Evolutionary conservation across 176 grass and related monocot genomes (phyloP).

Genomic region (Saccharum spontaneum): DNA sequence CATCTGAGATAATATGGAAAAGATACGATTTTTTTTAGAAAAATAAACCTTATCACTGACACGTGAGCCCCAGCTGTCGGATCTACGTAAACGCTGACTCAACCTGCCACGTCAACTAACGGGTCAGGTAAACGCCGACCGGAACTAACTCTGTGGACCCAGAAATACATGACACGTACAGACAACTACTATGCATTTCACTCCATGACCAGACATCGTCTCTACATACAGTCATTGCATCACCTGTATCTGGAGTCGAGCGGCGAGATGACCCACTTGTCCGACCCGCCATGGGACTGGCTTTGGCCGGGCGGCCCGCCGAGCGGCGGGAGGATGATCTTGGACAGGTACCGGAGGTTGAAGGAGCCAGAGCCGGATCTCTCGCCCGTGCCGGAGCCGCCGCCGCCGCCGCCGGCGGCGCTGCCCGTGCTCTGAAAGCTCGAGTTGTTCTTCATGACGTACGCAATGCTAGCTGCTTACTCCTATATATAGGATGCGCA

Average conservation of each 20-base stretch:
- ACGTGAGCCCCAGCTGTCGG: too few relatives aligned
- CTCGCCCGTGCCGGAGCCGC: neutral
- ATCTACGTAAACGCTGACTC: too few relatives aligned
- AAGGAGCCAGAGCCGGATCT: constrained; percentile 49
- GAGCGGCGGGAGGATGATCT: constrained; percentile 81
- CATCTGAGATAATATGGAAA: too few relatives aligned
- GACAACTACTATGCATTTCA: too few relatives aligned
- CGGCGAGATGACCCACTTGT: constrained; percentile 62
- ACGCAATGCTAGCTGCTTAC: neutral
- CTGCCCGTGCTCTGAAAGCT: constrained; percentile 24
- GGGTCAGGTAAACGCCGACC: too few relatives aligned
- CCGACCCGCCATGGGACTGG: constrained; percentile 31
- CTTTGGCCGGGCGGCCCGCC: constrained; percentile 43
- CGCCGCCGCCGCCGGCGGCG: neutral
- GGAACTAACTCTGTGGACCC: too few relatives aligned
- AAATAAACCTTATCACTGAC: too few relatives aligned
- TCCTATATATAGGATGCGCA: neutral
- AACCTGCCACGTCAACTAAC: too few relatives aligned
- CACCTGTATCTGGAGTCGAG: constrained; percentile 89
- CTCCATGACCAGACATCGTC: too few relatives aligned
- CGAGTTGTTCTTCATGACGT: constrained; percentile 37
- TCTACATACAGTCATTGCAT: too few relatives aligned
- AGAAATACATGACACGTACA: too few relatives aligned
- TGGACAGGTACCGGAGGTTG: constrained; percentile 75
- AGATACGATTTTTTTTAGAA: too few relatives aligned